These are phyloP conservation scores for Cryptosporidium andersoni DNA, from an alignment of 169 alveolate species.

Conservation along the genomic window DNA sequence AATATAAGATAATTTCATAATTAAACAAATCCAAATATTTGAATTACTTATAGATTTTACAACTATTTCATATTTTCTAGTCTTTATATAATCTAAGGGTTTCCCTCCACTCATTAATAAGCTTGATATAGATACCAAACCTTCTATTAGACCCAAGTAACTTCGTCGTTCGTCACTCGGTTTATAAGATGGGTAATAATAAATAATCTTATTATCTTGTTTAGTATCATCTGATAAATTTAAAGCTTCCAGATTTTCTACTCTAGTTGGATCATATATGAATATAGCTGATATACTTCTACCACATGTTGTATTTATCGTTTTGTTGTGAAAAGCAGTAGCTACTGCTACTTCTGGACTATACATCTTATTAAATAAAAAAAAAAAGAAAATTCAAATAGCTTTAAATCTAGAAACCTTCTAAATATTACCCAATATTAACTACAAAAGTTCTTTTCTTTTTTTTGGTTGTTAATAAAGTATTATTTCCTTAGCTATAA, in stretches of 20 bases:
- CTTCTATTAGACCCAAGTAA: conserved; percentile 37
- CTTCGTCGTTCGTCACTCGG: neutral
- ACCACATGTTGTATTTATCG: conserved; percentile 9
- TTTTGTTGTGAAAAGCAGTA: conserved; percentile 39
- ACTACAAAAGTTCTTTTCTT: too few relatives aligned
- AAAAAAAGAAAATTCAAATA: too few relatives aligned
- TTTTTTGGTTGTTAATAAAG: too few relatives aligned
- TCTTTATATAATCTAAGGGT: conserved; percentile 36
- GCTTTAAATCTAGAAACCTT: too few relatives aligned
- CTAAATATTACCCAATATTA: too few relatives aligned
- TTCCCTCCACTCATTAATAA: conserved; percentile 18
- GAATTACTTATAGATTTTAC: conserved; percentile 27
- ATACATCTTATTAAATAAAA: conserved; percentile 7
- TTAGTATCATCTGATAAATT: neutral
- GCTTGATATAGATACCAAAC: conserved; percentile 50
- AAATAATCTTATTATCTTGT: conserved; percentile 24
- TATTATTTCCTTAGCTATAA: too few relatives aligned
- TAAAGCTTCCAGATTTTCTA: neutral
- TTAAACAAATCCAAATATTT: conserved; percentile 16
- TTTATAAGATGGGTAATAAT: conserved; percentile 32
- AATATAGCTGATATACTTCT: conserved; percentile 18
- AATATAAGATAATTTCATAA: conserved; percentile 21
- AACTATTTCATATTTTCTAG: conserved; percentile 49
- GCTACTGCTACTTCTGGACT: conserved; percentile 63
- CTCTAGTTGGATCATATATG: conserved; percentile 18